Evolutionary conservation across 129 eudicot species (phyloP), one percentile per base, ranked within the genome.

Genomic region (Flaveria linearis): DNA sequence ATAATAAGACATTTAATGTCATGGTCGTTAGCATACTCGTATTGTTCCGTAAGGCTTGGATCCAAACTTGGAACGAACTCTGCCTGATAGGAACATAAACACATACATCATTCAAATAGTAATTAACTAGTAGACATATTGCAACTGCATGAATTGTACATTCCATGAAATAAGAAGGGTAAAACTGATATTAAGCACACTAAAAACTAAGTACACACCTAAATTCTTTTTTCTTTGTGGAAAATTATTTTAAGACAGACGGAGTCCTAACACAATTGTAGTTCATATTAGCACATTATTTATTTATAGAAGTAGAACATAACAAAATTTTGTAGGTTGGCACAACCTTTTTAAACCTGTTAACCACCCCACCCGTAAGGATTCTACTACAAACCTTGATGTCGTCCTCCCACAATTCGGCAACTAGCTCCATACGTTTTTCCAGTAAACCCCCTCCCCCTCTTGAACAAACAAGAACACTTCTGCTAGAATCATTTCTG

Each of bases 391-490:
- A 52, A 26, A 89, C 98, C 87, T 81, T 91, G 73, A 94, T 87
- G 71, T 82, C 91, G 36, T 86, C 88, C 66, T 88, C 90, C 97
- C 98, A 84, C 9, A 94, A 79, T 76, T 94, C 93, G n/a, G 91
- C 84, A 63, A 81, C 97, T 20, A 94, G 88, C 81, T 91, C 97
- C 98, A 93, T 93, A 20, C 98, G 97, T 76, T 93, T 91, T 61
- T 82, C 88, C 28, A 93, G 71, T 66, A 93, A 84, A 74, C 98
- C 98, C 17, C 98, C 98, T 5, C 97, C 96, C n/a, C 98, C 98
- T 84, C 96, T 85, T 65, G 98, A 93, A 81, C 98, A 93, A 80
- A 93, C 89, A 57, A 93, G 88, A 80, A 93, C 82, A 78, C 78
- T 84, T 46, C 68, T 79, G 74, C 93, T 82, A 6, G 72, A 77